Evolutionary conservation across 2,329 filamentous ascomycete genomes (phyloP).

Genomic region (Macrophomina tecta): DNA sequence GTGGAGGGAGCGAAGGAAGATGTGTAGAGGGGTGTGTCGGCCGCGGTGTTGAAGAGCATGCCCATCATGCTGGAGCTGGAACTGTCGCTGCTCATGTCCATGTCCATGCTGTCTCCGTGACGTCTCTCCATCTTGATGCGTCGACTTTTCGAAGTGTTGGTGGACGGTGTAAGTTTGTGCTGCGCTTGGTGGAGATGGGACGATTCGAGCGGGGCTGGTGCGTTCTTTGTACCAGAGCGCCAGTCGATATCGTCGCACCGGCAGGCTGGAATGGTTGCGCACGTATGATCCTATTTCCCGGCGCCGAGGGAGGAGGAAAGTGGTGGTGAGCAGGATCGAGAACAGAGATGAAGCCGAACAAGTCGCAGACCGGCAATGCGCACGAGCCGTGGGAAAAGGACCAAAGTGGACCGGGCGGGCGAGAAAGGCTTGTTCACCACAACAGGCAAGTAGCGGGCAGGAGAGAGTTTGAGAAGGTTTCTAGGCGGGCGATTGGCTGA

Average conservation of each 20-base stretch:
- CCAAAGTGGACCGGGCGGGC: neutral
- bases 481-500: slow-evolving; percentile 3
- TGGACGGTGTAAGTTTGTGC: neutral
- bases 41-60: slow-evolving; percentile 70
- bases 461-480: slow-evolving; percentile 22
- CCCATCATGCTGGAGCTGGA: slow-evolving; percentile 48
- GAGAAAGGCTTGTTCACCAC: neutral
- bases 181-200: neutral
- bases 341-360: neutral
- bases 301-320: neutral
- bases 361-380: slow-evolving; percentile 10
- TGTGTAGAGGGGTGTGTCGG: slow-evolving; percentile 70
- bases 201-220: neutral
- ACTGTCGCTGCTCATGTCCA: slow-evolving; percentile 30
- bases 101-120: slow-evolving; percentile 22
- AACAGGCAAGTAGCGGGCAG: slow-evolving; percentile 8
- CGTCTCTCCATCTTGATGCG: slow-evolving; percentile 12
- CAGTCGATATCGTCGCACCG: neutral
- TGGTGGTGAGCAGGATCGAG: slow-evolving; percentile 1
- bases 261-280: neutral
- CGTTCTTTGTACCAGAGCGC: neutral
- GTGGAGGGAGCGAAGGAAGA: slow-evolving; percentile 74
- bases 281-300: slow-evolving; percentile 9
- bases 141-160: neutral
- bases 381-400: neutral